Base-by-base conservation (phyloP, 2,329 filamentous ascomycete genomes). In the Parastagonospora nodorum region DNA sequence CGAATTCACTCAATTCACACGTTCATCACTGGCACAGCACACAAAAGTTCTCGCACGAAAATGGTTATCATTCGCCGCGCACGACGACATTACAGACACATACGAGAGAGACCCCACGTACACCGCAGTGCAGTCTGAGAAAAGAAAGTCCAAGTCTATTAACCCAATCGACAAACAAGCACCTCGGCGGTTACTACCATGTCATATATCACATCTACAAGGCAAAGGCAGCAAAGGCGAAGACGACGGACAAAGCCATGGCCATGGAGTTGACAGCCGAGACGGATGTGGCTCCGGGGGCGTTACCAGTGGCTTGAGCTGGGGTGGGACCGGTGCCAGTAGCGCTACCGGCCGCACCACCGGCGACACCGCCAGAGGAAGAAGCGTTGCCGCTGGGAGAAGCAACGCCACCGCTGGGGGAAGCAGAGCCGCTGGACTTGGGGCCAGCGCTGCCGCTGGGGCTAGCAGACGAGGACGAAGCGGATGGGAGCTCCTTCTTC, bases 221-320 rank as follows among this genome's bases (percentile, higher is more conserved):
- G 8, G 60, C 55, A 60, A 61, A 67, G 16, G 59, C 55, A 42
- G 61, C 63, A 7, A 57, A 44, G 11, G 63, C 64, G 24, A 67
- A 64, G 42, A 67, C 55, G n/a, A 63, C 58, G 3, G 65, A 67
- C 33, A 68, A 42, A 9, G 49, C 60, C 55, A 68, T 58, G 27
- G 62, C 57, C 55, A 63, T 62, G 27, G 58, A 57, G 55, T 65
- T 65, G 14, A 60, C 48, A 7, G 55, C 36, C 5, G 61, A 57
- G 1, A 64, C 55, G 2, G 62, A 60, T 14, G 45, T 57, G 30
- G 45, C 35, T 24, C 56, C 55, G 39, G 45, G 38, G n/a, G 46
- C 44, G 29, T 29, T 47, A 33, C 45, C 41, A 8, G 45, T 48
- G 2, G 37, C 43, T 24, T 45, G 45, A 16, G 45, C 29, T 8